Evolutionary conservation across 139 green algal genomes (phyloP), one percentile per base, ranked within the genome.

Genomic region (Mesotaenium endlicherianum): DNA sequence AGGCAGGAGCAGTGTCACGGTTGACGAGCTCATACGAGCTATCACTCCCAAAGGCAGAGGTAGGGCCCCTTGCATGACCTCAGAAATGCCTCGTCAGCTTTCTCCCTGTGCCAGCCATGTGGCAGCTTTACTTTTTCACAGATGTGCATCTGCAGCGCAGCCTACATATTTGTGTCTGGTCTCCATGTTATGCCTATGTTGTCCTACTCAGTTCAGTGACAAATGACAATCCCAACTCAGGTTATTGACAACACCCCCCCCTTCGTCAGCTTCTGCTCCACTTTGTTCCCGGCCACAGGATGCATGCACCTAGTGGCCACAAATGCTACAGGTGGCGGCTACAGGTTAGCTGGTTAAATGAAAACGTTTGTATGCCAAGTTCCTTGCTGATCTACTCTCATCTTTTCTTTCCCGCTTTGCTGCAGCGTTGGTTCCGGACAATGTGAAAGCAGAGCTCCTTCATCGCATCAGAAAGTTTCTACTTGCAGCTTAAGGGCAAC

Each of bases 31-130:
- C 41, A 53, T 78, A n/a, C 70, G 40, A 6, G 42, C 70, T 20
- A 78, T 78, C 31, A 78, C 70, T 78, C 70, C 70, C 39, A 45
- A 49, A 53, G 70, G 70, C 38, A n/a, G 70, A 78, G 70, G 70
- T 78, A 64, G 50, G 20, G 50, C 20, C 26, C 50, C 26, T 64
- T 64, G 26, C 26, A 64, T 20, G 26, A 64, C 20, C 20, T 64
- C 20, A 20, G 26, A 64, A 20, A 64, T 64, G 20, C 20, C 50
- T 64, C 20, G 20, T 26, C 50, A 64, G 20, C 20, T 64, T 64
- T 31, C 11, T 11, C 64, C n/a, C n/a, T n/a, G n/a, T n/a, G n/a
- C 64, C 17, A 75, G 36, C 64, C 31, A 16, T 75, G 20, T 26
- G 26, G 50, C 64, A 42, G 64, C 31, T 16, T 75, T n/a, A n/a